Base-by-base conservation (phyloP, 139 green algal genomes). In the Coelastrella sp. region DNA sequence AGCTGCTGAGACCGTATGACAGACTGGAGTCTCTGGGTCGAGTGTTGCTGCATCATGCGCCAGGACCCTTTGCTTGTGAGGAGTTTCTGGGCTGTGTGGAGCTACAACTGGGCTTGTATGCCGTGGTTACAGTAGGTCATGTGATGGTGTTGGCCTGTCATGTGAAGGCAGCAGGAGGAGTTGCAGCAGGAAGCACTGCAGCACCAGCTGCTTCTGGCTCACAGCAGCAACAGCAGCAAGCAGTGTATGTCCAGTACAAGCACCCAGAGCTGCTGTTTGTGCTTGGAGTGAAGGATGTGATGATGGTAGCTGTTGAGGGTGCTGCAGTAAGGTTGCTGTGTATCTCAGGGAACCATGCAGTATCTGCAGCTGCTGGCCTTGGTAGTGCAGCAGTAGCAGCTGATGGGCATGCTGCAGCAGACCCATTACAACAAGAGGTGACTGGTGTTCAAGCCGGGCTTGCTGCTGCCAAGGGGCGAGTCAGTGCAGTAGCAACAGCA, bases 1-100 rank as follows among this genome's bases (percentile, higher is more conserved):
- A 34, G n/a, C 85, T 89, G 43, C 81, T 93, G 35, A 25, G 48
- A 67, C 86, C 68, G 5, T 93, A 93, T 67, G 81, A 88, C 64
- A 89, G 87, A 84, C 75, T 93, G 68, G 87, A 91, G 41, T 85
- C 84, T 0, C 76, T 89, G 60, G 89, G 88, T 9, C 75, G 90
- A 34, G 83, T 88, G 53, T 69, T 93, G 84, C 86, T 89, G 84
- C 43, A 88, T 40, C 84, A 93, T 43, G 67, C 84, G 8, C 59
- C 72, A 72, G 72, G 15, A 68, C 81, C 34, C 7, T 88, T 88
- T 53, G 25, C 63, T 17, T 25, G 15, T 23, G 87, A 91, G 83
- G 64, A 38, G 15, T 91, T 91, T 40, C 32, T 88, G 48, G 89
- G 87, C 0, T 90, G 89, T 51, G 77, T 80, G 11, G 82, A 85